phyloP scores from a whole-genome alignment of 352 stramenopile genomes.

The Globisporangium emineosum region DNA sequence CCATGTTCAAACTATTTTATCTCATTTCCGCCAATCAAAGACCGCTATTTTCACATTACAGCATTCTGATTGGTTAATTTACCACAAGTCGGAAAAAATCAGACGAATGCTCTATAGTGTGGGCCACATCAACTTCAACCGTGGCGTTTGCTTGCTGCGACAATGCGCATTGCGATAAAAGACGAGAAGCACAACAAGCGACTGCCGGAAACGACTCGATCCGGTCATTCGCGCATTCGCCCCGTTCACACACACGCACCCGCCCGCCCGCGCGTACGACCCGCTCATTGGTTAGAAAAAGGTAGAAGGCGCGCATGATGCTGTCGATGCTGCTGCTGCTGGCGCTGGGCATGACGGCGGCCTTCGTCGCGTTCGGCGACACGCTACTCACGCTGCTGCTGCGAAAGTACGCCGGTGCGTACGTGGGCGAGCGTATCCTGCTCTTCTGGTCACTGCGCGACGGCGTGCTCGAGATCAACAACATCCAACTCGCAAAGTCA shows the following conservation, averaged over 20 bases:
- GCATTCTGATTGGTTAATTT: constrained; percentile 1
- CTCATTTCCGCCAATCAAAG: background rate
- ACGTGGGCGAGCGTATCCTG: constrained; percentile 53
- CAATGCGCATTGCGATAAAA: background rate
- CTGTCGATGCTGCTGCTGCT: constrained; percentile 32
- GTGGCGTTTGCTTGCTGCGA: constrained; percentile 6
- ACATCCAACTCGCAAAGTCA: constrained; percentile 42
- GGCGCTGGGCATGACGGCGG: constrained; percentile 21
- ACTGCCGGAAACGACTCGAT: constrained; percentile 9
- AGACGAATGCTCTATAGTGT: constrained; percentile 4
- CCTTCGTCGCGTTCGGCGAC: constrained; percentile 52
- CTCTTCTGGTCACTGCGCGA: constrained; percentile 63
- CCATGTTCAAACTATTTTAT: background rate
- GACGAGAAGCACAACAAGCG: background rate
- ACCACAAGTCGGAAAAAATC: background rate
- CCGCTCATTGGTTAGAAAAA: background rate
- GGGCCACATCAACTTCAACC: constrained; percentile 13
- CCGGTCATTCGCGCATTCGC: background rate
- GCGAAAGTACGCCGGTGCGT: constrained; percentile 36
- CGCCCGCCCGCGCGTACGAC: background rate
- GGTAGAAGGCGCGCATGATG: constrained; percentile 23
- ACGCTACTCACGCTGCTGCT: constrained; percentile 53
- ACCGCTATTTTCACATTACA: background rate
- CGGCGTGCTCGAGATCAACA: constrained; percentile 55
- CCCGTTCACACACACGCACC: background rate